These are phyloP conservation scores for Hebeloma cylindrosporum DNA, from an alignment of 768 basidiomycete species.

Conservation along the genomic window DNA sequence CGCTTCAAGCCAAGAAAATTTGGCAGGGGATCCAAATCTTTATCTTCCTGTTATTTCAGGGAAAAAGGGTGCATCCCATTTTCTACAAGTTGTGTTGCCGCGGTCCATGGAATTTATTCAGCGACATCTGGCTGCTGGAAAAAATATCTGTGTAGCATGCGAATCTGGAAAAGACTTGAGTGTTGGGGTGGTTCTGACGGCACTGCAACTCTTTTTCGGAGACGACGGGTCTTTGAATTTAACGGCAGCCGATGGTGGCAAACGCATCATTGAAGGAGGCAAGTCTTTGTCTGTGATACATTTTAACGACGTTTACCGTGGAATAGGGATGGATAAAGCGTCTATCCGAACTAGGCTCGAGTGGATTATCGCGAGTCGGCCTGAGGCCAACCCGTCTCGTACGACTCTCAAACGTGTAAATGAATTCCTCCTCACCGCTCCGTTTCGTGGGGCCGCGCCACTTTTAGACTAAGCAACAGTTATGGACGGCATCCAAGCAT, in stretches of 20 bases:
- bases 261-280: no score
- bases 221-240: constrained; percentile 42
- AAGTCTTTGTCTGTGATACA: constrained; percentile 3
- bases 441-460: no score
- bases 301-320: neutral
- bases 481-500: no score
- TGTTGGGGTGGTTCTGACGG: constrained; percentile 61
- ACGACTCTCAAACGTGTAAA: constrained; percentile 57
- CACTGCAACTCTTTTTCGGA: constrained; percentile 59
- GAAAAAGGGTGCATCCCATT: constrained; percentile 53
- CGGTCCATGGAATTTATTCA: constrained; percentile 46
- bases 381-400: constrained; percentile 80
- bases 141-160: constrained; percentile 50
- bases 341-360: constrained; percentile 74
- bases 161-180: constrained; percentile 60
- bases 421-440: constrained; percentile 29
- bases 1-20: neutral
- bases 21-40: neutral
- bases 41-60: constrained; percentile 30
- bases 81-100: constrained; percentile 44
- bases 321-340: constrained; percentile 43
- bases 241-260: no score
- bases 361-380: constrained; percentile 78
- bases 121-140: constrained; percentile 34
- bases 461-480: no score